Base-by-base conservation (phyloP, 1,139 yeast genomes). In the Chernovozyma aurita region DNA sequence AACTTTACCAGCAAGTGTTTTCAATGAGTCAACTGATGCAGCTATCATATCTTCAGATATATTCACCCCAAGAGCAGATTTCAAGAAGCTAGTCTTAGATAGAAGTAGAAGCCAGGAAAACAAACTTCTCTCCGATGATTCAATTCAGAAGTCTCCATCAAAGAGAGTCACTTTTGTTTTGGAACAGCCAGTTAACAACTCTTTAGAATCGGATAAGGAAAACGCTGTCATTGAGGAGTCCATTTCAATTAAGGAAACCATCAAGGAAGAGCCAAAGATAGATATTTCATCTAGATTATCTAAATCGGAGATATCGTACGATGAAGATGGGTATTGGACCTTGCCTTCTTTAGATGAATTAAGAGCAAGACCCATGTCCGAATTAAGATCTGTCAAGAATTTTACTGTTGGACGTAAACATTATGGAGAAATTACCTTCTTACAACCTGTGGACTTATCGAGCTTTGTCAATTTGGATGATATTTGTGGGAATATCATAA, bases 381-480 rank as follows among this genome's bases (percentile, higher is more conserved):
- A 85, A 43, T 70, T 88, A 34, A 77, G 83, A 39, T 52, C 73
- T 11, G 81, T 92, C n/a, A 49, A 67, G 21, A 64, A 78, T 41
- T 82, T 90, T 55, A 74, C 73, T 21, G 78, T 94, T 40, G 98
- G 98, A 3, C 80, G 95, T 45, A 73, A 74, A 44, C 84, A 85
- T 32, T 79, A 67, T 52, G 99, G 98, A 33, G 67, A 72, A 38
- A 74, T 92, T 36, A 82, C 81, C 52, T 94, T 88, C 54, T 57
- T 79, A 36, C 68, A 73, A 36, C 95, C 97, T 1, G 95, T 92
- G 31, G 97, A 92, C 58, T 69, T 92, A 43, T 76, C 95, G 1
- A 63, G 78, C 9, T 69, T 82, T 46, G 71, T 79, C 38, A 64
- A 73, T 45, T 57, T 84, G 46, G 69, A 78, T 22, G 73, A 78